Base-by-base conservation (phyloP, 1,139 yeast genomes). In the Suhomyces terraborum region DNA sequence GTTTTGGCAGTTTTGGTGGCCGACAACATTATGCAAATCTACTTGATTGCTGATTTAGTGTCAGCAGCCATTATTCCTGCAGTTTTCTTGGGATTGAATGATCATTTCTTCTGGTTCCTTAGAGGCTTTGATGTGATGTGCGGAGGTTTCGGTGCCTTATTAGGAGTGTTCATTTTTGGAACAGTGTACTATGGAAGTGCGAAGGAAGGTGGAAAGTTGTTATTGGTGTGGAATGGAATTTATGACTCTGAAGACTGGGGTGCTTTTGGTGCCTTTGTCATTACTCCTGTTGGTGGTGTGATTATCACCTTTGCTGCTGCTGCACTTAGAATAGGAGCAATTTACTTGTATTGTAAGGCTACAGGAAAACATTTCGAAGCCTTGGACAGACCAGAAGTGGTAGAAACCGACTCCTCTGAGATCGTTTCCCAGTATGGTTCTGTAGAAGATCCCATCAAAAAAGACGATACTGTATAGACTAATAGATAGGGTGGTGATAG, bases 211-310 rank as follows among this genome's bases (percentile, higher is more conserved):
- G 96, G 86, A n/a, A 75, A 75, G 48, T 71, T 89, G 36, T 61
- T 85, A 43, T 73, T 89, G 45, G 66, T 85, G 35, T 79, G 86
- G 79, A 80, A 88, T 50, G 97, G 97, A 38, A 67, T 91, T 29
- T 91, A 91, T 59, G 70, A 76, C 46, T 66, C 77, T 10, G 79
- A 76, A 42, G 97, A 91, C 60, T 91, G 97, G 97, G 88, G 95
- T 55, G 82, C 95, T 0, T 91, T 89, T 65, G 97, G 95, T 22
- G 96, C 97, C 1, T 89, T 89, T 64, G 94, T 87, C 6, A 86
- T 83, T 50, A 95, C 97, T 1, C 96, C 97, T 4, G 74, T 83
- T 36, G 95, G 94, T 14, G 89, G 94, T 14, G 53, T 89, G 3
- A 48, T 84, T 2, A 68, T 83, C 47, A 82, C 88, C 1, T 62